These are phyloP conservation scores for Cystofilobasidium ferigula DNA, from an alignment of 768 basidiomycete species.

Conservation along the genomic window DNA sequence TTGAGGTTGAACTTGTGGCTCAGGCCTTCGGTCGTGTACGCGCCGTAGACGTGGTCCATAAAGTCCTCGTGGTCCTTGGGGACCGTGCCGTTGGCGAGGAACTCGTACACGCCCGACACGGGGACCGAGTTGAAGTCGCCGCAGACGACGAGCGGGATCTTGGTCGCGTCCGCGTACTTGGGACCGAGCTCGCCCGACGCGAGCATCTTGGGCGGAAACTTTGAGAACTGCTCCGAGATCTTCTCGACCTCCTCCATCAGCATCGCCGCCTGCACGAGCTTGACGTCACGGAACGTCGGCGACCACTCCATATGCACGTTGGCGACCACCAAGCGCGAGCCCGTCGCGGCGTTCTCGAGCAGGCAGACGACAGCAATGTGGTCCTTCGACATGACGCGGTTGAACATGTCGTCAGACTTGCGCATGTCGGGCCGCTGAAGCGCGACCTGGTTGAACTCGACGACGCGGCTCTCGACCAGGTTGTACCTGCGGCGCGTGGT, in stretches of 20 bases:
- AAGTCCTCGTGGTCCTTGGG: constrained; percentile 78
- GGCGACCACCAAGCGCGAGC: constrained; percentile 74
- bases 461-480: constrained; percentile 80
- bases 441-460: constrained; percentile 86
- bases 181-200: constrained; percentile 39
- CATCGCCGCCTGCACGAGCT: constrained; percentile 88
- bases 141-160: constrained; percentile 81
- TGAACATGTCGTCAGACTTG: constrained; percentile 93
- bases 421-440: constrained; percentile 65
- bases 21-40: constrained; percentile 80
- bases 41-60: constrained; percentile 78
- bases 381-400: constrained; percentile 88
- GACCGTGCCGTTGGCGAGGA: constrained; percentile 56
- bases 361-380: constrained; percentile 79
- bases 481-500: constrained; percentile 52
- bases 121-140: constrained; percentile 95
- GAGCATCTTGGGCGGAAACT: constrained; percentile 53
- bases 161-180: constrained; percentile 64
- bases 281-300: constrained; percentile 83
- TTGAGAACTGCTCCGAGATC: constrained; percentile 70
- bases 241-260: constrained; percentile 88
- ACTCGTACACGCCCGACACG: constrained; percentile 80
- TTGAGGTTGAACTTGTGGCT: constrained; percentile 67
- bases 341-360: constrained; percentile 75
- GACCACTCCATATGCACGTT: constrained; percentile 94